Base-by-base conservation (phyloP, 768 basidiomycete species). In the Jaapia argillacea region DNA sequence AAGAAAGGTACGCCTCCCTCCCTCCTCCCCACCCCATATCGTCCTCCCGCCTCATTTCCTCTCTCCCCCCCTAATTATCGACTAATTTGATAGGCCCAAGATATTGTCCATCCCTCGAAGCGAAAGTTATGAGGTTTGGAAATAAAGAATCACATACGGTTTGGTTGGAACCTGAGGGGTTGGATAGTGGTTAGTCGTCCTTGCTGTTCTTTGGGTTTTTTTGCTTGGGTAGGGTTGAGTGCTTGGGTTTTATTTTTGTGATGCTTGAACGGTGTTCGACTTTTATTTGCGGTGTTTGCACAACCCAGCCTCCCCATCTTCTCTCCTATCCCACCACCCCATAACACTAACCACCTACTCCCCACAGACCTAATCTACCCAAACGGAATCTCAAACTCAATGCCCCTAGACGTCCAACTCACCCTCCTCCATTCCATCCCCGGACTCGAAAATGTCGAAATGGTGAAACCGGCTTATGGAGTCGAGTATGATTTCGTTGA, bases 401-500 rank as follows among this genome's bases (percentile, higher is more conserved):
- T 94, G 51, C 87, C 91, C 0, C 84, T 85, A 58, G 91, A 93
- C 45, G 62, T 85, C 1, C 91, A 94, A 58, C 80, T 86, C 52
- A 58, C 70, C 4, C 79, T 94, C 77, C 76, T 93, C 64, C 79
- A 81, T 10, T 88, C 88, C 0, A 78, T 94, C 28, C 80, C 79
- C 1, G 91, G 91, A 0, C 65, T 94, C 22, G 87, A 92, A 61
- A 79, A 83, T 22, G 91, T 82, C 23, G 75, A 81, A 54, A 84
- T 94, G 71, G 73, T 86, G 3, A 66, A 72, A 51, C 90, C 90
- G 1, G 91, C 88, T 0, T 94, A 93, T 62, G 91, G 91, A 2
- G 88, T 94, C 24, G 89, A 94, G 58, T 94, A 94, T 50, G 91
- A 94, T 55, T 80, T 88, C 54, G 70, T 94, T 7, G 89, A 94